phyloP scores from a whole-genome alignment of 1,139 yeast genomes.

The Blastobotrys persicus region DNA sequence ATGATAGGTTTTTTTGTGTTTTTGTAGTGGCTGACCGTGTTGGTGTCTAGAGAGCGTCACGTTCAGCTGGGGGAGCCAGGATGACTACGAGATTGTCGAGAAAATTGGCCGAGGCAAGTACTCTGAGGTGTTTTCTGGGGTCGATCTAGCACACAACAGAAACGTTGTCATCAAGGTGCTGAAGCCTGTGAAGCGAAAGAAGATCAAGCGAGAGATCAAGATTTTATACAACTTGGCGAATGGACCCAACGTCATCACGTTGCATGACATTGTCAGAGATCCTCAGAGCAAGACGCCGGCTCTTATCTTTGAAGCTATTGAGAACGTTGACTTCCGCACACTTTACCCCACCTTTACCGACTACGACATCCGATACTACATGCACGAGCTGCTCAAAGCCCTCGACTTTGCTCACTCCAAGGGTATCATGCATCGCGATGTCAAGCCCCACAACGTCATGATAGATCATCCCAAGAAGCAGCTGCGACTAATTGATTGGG shows the following conservation, averaged over 20 bases:
- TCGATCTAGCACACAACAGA: constrained; percentile 40
- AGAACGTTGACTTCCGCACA: constrained; percentile 81
- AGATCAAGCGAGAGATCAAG: constrained; percentile 86
- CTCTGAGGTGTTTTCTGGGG: constrained; percentile 84
- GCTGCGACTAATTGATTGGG: constrained; percentile 91
- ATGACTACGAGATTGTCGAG: constrained; percentile 76
- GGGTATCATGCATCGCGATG: constrained; percentile 97
- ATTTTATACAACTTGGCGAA: constrained; percentile 77
- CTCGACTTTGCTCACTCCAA: constrained; percentile 87
- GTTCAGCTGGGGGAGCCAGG: constrained; percentile 54
- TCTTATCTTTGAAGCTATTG: constrained; percentile 77
- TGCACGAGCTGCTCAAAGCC: constrained; percentile 79
- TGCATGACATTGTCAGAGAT: constrained; percentile 81
- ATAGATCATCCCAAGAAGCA: constrained; percentile 71
- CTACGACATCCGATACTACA: constrained; percentile 75
- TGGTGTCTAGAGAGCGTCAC: constrained; percentile 42
- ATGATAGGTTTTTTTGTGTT: neutral
- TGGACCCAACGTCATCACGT: constrained; percentile 74
- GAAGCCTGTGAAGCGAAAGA: constrained; percentile 90
- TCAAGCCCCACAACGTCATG: constrained; percentile 95
- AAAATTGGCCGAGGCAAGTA: constrained; percentile 94
- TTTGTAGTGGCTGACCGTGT: neutral
- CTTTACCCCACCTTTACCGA: constrained; percentile 80
- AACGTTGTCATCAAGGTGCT: constrained; percentile 75
- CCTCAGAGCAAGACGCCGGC: constrained; percentile 85